Percentiles rank a stretch among this genome's conserved stretches.
These are phyloP conservation scores for Hymenoscyphus infarciens DNA, from an alignment of 2,329 filamentous ascomycete species.

Conservation along the genomic window DNA sequence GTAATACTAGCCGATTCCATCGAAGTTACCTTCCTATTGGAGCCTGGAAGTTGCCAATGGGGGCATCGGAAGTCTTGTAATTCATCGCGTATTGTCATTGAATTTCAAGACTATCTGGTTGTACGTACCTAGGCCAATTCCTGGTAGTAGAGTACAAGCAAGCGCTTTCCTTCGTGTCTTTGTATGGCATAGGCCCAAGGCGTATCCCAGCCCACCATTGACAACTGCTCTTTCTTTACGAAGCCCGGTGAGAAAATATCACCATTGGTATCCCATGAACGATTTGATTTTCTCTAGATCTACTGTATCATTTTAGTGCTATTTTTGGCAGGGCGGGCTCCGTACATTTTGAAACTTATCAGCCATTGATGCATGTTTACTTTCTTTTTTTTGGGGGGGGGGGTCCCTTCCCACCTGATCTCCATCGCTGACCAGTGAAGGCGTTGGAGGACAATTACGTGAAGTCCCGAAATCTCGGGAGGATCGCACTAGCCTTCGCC, in stretches of 20 bases:
- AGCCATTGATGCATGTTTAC: not conserved
- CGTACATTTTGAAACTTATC: not conserved
- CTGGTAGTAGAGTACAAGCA: constrained; percentile 8
- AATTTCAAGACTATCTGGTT: constrained; percentile 6
- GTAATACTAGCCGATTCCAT: constrained; percentile 11
- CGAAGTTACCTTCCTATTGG: not conserved
- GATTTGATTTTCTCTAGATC: too few species aligned
- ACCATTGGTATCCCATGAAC: too few species aligned
- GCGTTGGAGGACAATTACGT: not conserved
- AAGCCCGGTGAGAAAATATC: too few species aligned
- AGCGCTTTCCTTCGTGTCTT: constrained; percentile 9
- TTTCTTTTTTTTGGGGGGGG: not conserved
- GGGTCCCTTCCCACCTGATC: too few species aligned
- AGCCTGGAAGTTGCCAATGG: not conserved
- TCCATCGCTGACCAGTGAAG: not conserved
- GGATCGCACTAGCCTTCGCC: not conserved
- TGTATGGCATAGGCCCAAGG: constrained; percentile 8
- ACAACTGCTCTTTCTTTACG: not conserved
- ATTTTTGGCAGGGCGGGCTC: too few species aligned
- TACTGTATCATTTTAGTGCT: too few species aligned
- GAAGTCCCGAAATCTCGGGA: not conserved
- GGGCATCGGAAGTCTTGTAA: constrained; percentile 9
- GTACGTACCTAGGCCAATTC: constrained; percentile 8
- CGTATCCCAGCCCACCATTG: constrained; percentile 7
- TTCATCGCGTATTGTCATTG: constrained; percentile 8